Conservation (phyloP, 75 land plant genomes). For the Pinus tabuliformis region DNA sequence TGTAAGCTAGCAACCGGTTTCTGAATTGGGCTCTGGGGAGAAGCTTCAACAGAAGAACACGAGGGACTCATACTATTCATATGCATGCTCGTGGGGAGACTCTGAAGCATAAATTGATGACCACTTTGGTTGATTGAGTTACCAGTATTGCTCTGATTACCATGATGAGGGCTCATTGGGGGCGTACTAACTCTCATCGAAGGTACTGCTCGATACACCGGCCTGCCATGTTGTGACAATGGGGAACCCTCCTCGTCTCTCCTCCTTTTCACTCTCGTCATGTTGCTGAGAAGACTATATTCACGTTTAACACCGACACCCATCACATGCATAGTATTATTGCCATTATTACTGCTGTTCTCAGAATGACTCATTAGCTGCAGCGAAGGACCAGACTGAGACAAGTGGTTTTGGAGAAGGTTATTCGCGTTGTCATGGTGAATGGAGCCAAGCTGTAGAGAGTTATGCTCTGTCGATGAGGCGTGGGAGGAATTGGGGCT, state of each 20-base stretch:
- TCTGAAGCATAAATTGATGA: neutral
- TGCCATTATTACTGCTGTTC: neutral
- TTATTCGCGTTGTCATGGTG: neutral
- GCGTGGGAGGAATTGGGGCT: neutral
- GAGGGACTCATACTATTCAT: neutral
- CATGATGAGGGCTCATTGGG: slow-evolving; percentile 4
- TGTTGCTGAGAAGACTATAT: neutral
- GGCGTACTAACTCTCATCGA: neutral
- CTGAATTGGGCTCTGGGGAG: slow-evolving; percentile 9
- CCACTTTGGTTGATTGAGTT: neutral
- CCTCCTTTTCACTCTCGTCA: neutral
- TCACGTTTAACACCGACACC: neutral
- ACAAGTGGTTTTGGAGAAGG: neutral
- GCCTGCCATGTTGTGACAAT: neutral
- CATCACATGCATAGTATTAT: neutral
- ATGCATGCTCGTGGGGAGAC: neutral
- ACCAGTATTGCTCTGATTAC: neutral
- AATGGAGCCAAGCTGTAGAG: neutral
- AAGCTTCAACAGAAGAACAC: neutral
- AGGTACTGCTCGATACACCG: neutral
- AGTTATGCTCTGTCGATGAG: neutral
- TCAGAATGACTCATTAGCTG: slow-evolving; percentile 8
- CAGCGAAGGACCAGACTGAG: neutral
- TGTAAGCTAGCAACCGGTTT: neutral
- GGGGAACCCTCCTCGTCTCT: slow-evolving; percentile 9